Conservation (phyloP, 2,329 filamentous ascomycete species). For the Coccinonectria pachysandricola region DNA sequence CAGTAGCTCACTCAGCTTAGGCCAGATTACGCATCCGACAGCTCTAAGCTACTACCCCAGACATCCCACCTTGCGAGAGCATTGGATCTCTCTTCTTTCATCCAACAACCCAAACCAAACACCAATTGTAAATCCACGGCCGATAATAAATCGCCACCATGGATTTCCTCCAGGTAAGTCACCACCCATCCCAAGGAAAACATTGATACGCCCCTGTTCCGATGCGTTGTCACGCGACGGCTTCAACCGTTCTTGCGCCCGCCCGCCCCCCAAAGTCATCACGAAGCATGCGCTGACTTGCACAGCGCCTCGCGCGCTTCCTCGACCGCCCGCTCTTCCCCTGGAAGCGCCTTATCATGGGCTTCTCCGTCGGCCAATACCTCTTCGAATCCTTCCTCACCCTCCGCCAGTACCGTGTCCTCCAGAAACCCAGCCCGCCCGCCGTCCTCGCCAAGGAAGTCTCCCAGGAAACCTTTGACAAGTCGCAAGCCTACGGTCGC, state of each 20-base stretch:
- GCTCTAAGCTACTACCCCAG: too few relatives aligned
- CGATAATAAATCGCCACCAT: constrained; percentile 21
- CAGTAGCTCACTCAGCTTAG: too few relatives aligned
- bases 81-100: too few relatives aligned
- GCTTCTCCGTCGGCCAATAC: constrained; percentile 88
- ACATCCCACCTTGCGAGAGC: too few relatives aligned
- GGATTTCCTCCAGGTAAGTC: constrained; percentile 36
- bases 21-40: too few relatives aligned
- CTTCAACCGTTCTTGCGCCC: too few relatives aligned
- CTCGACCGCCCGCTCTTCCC: constrained; percentile 90
- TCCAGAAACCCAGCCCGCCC: constrained; percentile 70
- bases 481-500: constrained; percentile 90
- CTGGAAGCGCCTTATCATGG: constrained; percentile 93
- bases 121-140: too few relatives aligned
- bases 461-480: constrained; percentile 82
- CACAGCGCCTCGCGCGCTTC: constrained; percentile 64
- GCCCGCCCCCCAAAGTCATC: too few relatives aligned
- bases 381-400: constrained; percentile 83
- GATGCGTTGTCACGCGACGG: too few relatives aligned
- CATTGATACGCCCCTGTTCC: too few relatives aligned
- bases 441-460: constrained; percentile 84
- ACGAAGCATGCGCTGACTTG: constrained; percentile 1
- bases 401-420: constrained; percentile 77
- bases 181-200: background rate
- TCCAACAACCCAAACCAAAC: too few relatives aligned